These are phyloP conservation scores for Hypoxylon intermedium DNA, from an alignment of 495 filamentous ascomycete genomes.

Conservation along the genomic window DNA sequence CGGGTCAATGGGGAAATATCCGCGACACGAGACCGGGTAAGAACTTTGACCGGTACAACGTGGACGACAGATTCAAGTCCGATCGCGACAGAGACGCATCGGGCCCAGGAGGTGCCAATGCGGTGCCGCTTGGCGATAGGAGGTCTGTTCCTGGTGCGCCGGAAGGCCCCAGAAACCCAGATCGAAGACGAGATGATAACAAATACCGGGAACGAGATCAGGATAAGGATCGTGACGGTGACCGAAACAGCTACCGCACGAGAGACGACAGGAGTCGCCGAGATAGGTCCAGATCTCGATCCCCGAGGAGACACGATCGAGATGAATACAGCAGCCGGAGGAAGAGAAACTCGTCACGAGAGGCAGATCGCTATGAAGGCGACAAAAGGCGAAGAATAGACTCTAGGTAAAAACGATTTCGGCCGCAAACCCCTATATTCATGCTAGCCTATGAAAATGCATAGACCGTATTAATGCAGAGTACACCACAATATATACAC, in stretches of 20 bases:
- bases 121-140: conserved; percentile 64
- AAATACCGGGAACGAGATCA: conserved; percentile 36
- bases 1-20: conserved; percentile 78
- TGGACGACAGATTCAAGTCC: conserved; percentile 76
- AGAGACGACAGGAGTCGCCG: conserved; percentile 41
- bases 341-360: conserved; percentile 71
- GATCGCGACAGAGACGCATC: conserved; percentile 58
- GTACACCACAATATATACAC: background rate
- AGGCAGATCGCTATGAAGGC: conserved; percentile 61
- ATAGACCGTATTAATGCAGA: background rate
- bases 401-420: conserved; percentile 26
- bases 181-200: conserved; percentile 42
- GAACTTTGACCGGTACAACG: conserved; percentile 52
- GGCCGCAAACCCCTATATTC: background rate
- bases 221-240: conserved; percentile 42
- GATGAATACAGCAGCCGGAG: conserved; percentile 59
- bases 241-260: conserved; percentile 46
- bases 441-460: conserved; percentile 4
- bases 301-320: conserved; percentile 55
- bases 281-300: conserved; percentile 45
- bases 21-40: conserved; percentile 59
- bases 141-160: conserved; percentile 49
- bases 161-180: conserved; percentile 45
- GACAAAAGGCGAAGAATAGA: conserved; percentile 75
- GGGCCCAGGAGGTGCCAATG: conserved; percentile 65